Evolutionary conservation across 768 basidiomycete species (phyloP).

Genomic region (Cystofilobasidium capitatum): DNA sequence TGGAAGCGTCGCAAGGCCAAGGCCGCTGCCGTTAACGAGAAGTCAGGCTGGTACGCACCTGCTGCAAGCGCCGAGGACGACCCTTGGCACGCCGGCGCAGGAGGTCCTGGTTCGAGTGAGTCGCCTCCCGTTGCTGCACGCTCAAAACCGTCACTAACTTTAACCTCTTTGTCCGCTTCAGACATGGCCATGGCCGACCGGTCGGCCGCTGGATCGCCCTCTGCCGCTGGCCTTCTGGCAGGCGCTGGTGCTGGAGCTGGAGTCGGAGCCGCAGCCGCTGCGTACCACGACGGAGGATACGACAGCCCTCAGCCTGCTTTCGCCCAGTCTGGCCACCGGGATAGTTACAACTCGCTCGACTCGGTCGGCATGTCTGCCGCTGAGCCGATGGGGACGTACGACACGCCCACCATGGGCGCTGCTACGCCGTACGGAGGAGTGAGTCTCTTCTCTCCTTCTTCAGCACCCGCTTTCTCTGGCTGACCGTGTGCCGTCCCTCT

Average conservation of each 20-base stretch:
- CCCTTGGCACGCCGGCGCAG: constrained; percentile 9
- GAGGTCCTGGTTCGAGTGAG: background rate
- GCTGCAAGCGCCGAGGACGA: constrained; percentile 14
- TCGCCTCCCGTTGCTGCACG: background rate
- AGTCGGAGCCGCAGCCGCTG: too few species aligned
- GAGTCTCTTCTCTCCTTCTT: background rate
- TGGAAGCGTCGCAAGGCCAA: constrained; percentile 11
- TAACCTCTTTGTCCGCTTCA: background rate
- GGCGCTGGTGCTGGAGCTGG: constrained; percentile 5
- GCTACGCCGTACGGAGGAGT: background rate
- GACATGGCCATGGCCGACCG: background rate
- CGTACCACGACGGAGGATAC: background rate
- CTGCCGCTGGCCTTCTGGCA: background rate
- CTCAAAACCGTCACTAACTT: background rate
- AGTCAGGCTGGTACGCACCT: constrained; percentile 23
- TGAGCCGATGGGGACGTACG: constrained; percentile 19
- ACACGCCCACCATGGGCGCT: background rate
- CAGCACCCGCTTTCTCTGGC: too few species aligned
- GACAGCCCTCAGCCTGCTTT: background rate
- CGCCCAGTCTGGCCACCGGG: background rate
- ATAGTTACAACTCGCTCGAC: constrained; percentile 19
- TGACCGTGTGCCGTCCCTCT: too few species aligned
- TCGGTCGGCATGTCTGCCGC: constrained; percentile 16
- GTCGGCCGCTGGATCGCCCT: background rate
- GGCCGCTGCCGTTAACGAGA: constrained; percentile 8